phyloP scores from a whole-genome alignment of 495 filamentous ascomycete species.

The Tuber microsphaerosporum region DNA sequence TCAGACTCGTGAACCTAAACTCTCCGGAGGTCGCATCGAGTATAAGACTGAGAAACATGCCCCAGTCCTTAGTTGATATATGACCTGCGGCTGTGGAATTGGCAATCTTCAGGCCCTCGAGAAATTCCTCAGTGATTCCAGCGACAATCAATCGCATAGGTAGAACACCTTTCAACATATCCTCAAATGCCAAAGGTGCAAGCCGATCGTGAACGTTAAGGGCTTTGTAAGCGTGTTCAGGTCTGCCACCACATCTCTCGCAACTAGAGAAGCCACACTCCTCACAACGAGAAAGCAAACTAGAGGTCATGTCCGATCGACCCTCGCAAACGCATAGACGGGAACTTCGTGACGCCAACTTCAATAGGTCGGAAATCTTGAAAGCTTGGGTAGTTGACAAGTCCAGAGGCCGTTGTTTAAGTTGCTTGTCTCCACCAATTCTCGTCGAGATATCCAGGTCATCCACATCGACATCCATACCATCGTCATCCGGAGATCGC shows the following conservation, averaged over 20 bases:
- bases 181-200: constrained; percentile 49
- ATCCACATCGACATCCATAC: constrained; percentile 32
- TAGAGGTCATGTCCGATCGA: constrained; percentile 42
- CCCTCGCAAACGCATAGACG: constrained; percentile 57
- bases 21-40: constrained; percentile 43
- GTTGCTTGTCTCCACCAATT: constrained; percentile 22
- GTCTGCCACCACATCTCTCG: constrained; percentile 52
- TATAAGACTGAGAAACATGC: constrained; percentile 43
- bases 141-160: constrained; percentile 47
- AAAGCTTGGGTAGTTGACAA: constrained; percentile 32
- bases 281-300: constrained; percentile 48
- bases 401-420: constrained; percentile 23
- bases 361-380: constrained; percentile 43
- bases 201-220: constrained; percentile 41
- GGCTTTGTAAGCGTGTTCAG: constrained; percentile 49
- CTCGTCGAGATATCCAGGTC: constrained; percentile 26
- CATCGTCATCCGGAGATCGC: constrained; percentile 27
- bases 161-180: constrained; percentile 44
- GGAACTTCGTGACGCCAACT: constrained; percentile 42
- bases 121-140: constrained; percentile 41
- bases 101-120: constrained; percentile 31
- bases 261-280: constrained; percentile 55
- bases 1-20: constrained; percentile 48
- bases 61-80: constrained; percentile 38
- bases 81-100: constrained; percentile 12